phyloP scores from a whole-genome alignment of 179 eudicot genomes.

The Corrigiola litoralis region DNA sequence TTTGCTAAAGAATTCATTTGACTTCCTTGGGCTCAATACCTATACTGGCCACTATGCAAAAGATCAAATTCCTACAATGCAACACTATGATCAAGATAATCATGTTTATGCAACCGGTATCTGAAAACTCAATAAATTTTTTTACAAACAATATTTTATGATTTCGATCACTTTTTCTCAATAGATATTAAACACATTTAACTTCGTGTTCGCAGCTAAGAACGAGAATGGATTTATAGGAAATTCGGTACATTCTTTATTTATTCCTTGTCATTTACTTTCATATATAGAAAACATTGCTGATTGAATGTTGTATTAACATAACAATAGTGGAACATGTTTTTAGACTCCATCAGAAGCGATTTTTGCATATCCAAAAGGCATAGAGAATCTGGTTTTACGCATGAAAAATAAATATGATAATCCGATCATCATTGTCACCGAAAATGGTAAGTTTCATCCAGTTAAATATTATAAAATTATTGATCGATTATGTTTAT shows the following conservation, averaged over 20 bases:
- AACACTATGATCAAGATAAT: conserved; percentile 5
- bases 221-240: conserved; percentile 8
- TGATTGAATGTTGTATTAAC: not conserved
- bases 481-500: not conserved
- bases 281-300: not conserved
- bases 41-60: not conserved
- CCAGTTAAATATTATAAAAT: not conserved
- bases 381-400: conserved; percentile 27
- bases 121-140: not conserved
- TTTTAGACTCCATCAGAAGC: conserved; percentile 23
- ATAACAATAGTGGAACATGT: not conserved
- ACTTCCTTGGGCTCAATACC: conserved; percentile 10
- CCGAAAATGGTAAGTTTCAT: conserved; percentile 37
- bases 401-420: conserved; percentile 24
- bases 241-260: conserved; percentile 6
- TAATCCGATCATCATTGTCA: conserved; percentile 29
- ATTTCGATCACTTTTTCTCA: not conserved
- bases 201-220: not conserved
- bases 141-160: not conserved
- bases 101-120: conserved; percentile 2
- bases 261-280: not conserved
- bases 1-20: not conserved
- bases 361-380: conserved; percentile 27
- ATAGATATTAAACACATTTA: not conserved
- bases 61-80: not conserved